Percentiles rank a stretch among this genome's conserved stretches.
phyloP scores from a whole-genome alignment of 2,329 filamentous ascomycete species.

The Geoglossum cookeanum region DNA sequence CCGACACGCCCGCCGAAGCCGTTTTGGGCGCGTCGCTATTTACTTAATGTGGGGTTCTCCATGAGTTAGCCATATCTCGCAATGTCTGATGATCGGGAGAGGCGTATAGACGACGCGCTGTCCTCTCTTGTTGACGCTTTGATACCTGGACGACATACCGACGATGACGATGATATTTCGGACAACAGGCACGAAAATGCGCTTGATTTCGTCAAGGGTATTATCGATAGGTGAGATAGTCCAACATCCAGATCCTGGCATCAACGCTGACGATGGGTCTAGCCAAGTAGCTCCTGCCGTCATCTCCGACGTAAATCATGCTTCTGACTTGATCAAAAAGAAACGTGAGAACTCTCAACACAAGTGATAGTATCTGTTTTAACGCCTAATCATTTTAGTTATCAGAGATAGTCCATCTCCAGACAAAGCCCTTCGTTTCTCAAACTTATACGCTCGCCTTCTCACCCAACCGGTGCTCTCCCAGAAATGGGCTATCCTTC shows the following conservation, averaged over 20 bases:
- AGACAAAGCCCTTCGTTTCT: slow-evolving; percentile 62
- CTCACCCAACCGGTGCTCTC: slow-evolving; percentile 80
- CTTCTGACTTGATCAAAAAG: slow-evolving; percentile 78
- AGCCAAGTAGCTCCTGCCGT: slow-evolving; percentile 29
- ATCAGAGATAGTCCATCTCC: slow-evolving; percentile 56
- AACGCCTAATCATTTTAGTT: slow-evolving; percentile 25
- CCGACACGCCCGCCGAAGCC: neutral
- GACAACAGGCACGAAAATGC: slow-evolving; percentile 50
- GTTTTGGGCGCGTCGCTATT: neutral
- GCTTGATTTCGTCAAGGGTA: slow-evolving; percentile 29
- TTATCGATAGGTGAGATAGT: slow-evolving; percentile 21
- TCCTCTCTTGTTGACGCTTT: slow-evolving; percentile 60
- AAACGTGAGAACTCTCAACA: slow-evolving; percentile 27
- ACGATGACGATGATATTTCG: slow-evolving; percentile 42
- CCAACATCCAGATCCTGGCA: slow-evolving; percentile 3
- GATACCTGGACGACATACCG: slow-evolving; percentile 43
- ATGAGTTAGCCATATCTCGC: neutral
- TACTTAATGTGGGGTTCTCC: neutral
- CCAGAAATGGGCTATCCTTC: slow-evolving; percentile 93
- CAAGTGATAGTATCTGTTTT: neutral
- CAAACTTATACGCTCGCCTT: slow-evolving; percentile 76
- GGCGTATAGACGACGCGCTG: slow-evolving; percentile 61
- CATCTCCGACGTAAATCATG: slow-evolving; percentile 67
- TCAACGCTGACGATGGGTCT: slow-evolving; percentile 12
- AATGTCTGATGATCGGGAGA: slow-evolving; percentile 35